These are phyloP conservation scores for Xylaria grammica DNA, from an alignment of 495 filamentous ascomycete species.

Conservation along the genomic window DNA sequence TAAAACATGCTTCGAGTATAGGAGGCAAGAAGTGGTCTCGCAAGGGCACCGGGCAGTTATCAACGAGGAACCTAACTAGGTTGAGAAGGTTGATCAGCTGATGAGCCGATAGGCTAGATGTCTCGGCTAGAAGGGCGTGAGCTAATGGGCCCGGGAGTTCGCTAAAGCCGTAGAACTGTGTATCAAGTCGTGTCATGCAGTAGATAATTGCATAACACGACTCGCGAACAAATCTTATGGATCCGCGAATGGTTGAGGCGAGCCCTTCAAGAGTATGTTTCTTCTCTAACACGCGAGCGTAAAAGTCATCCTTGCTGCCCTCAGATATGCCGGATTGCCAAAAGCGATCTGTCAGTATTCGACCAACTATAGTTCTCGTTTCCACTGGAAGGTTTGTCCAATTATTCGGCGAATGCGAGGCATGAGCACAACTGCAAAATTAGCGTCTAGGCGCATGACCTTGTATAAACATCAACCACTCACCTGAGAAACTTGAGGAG, in stretches of 20 bases:
- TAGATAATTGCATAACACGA: slow-evolving; percentile 91
- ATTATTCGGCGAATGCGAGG: slow-evolving; percentile 86
- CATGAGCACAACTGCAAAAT: slow-evolving; percentile 75
- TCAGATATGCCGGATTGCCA: slow-evolving; percentile 98
- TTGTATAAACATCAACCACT: slow-evolving; percentile 17
- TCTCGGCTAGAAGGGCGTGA: slow-evolving; percentile 82
- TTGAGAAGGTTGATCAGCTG: slow-evolving; percentile 91
- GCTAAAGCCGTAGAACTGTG: slow-evolving; percentile 85
- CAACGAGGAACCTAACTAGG: slow-evolving; percentile 82
- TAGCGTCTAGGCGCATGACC: slow-evolving; percentile 26
- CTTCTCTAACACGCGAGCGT: slow-evolving; percentile 85
- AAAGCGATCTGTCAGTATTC: slow-evolving; percentile 92
- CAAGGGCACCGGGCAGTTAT: slow-evolving; percentile 82
- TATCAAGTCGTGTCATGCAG: slow-evolving; percentile 85
- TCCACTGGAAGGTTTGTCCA: slow-evolving; percentile 82
- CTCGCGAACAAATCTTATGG: slow-evolving; percentile 87
- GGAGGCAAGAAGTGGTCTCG: slow-evolving; percentile 84
- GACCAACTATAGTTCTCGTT: slow-evolving; percentile 75
- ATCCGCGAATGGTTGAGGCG: slow-evolving; percentile 87
- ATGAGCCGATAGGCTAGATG: slow-evolving; percentile 84
- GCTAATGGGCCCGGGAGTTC: slow-evolving; percentile 86
- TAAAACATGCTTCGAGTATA: slow-evolving; percentile 79
- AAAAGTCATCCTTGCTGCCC: slow-evolving; percentile 95
- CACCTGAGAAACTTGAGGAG: slow-evolving; percentile 85
- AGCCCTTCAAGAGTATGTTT: slow-evolving; percentile 90